Percentiles rank a stretch among this genome's conserved stretches.
Conservation (phyloP, 305 asterid species). For the Petunia hybrid region DNA sequence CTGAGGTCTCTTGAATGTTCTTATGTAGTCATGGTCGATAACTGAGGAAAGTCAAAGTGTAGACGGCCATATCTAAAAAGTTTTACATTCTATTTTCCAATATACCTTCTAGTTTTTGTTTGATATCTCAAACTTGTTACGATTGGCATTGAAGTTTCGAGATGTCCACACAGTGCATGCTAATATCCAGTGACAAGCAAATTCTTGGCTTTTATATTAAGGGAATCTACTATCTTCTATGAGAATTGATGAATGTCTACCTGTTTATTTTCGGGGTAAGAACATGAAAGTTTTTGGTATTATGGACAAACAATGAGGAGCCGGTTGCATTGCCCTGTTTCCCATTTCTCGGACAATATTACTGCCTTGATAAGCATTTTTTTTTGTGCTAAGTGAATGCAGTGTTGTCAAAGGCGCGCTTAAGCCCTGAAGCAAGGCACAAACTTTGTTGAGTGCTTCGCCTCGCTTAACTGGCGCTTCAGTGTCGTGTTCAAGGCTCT, state of each 20-base stretch:
- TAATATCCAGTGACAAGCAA: conserved; percentile 23
- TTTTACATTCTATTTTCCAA: background rate
- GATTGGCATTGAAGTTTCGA: background rate
- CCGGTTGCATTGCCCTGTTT: background rate
- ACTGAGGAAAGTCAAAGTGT: background rate
- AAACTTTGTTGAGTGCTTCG: too few relatives aligned
- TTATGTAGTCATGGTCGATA: background rate
- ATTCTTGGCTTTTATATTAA: background rate
- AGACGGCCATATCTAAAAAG: background rate
- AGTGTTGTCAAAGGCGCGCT: too few relatives aligned
- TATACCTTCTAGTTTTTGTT: background rate
- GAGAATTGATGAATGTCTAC: conserved; percentile 19
- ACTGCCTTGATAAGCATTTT: background rate
- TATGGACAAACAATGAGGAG: conserved; percentile 24
- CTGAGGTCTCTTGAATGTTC: conserved; percentile 10
- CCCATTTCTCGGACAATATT: background rate
- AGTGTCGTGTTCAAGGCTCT: too few relatives aligned
- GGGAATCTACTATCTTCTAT: conserved; percentile 3
- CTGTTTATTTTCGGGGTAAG: conserved; percentile 23
- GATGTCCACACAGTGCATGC: background rate
- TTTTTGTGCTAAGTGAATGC: background rate
- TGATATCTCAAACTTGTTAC: background rate
- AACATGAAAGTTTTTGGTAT: background rate
- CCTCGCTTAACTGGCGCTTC: too few relatives aligned
- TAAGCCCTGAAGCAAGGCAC: too few relatives aligned